Evolutionary conservation across 1,284 basidiomycete genomes (phyloP).

Genomic region (Irpex lacteus): DNA sequence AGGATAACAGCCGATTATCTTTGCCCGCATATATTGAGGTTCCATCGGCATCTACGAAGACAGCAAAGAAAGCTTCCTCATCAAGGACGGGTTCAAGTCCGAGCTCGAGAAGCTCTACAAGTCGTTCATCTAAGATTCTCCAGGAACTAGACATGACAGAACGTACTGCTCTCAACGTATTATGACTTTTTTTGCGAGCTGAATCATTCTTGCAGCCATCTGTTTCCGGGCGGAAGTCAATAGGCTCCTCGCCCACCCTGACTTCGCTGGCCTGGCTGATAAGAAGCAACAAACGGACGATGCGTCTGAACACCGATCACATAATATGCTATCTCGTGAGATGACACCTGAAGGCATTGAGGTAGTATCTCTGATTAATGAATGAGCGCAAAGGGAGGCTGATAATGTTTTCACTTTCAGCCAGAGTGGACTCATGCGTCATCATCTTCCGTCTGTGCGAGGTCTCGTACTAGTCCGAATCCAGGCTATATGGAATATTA

Average conservation of each 20-base stretch:
- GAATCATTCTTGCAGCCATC: slow-evolving; percentile 27
- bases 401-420: background rate
- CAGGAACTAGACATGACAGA: slow-evolving; percentile 22
- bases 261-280: slow-evolving; percentile 40
- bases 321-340: background rate
- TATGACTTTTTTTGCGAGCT: background rate
- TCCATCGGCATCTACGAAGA: background rate
- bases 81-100: background rate
- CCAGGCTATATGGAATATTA: background rate
- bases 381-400: background rate
- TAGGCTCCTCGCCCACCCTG: slow-evolving; percentile 39
- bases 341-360: background rate
- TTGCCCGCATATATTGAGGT: slow-evolving; percentile 4
- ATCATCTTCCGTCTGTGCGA: background rate
- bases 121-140: slow-evolving; percentile 19
- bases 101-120: background rate
- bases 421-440: background rate
- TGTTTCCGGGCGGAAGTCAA: slow-evolving; percentile 39
- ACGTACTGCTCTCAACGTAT: slow-evolving; percentile 20
- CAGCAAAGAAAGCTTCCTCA: background rate
- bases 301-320: background rate
- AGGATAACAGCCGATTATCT: background rate
- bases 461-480: background rate
- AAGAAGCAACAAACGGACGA: background rate
- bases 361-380: background rate